phyloP scores from a whole-genome alignment of 257 asterid genomes.

The Rhazya stricta region DNA sequence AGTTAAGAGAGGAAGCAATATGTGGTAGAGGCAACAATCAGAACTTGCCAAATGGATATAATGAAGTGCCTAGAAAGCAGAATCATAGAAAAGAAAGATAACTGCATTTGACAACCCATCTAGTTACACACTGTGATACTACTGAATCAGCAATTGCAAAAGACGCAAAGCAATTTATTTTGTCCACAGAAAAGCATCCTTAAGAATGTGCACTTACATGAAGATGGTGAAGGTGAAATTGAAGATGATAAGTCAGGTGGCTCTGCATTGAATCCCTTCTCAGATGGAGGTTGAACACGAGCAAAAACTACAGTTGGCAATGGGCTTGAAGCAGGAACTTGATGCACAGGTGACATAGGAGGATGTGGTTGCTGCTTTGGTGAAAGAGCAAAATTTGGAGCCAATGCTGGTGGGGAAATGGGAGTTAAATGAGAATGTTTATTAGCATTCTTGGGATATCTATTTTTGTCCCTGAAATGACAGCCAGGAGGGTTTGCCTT shows the following conservation, averaged over 20 bases:
- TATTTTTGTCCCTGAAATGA: constrained; percentile 36
- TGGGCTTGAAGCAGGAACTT: constrained; percentile 48
- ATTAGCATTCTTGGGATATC: constrained; percentile 47
- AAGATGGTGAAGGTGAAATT: constrained; percentile 52
- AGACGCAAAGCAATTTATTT: neutral
- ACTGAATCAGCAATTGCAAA: neutral
- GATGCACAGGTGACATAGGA: constrained; percentile 30
- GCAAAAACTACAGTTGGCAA: constrained; percentile 45
- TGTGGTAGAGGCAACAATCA: neutral
- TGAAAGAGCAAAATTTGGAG: constrained; percentile 52
- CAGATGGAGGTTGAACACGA: constrained; percentile 54
- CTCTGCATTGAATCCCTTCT: constrained; percentile 36
- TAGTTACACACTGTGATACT: neutral
- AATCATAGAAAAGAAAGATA: neutral
- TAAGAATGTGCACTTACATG: constrained; percentile 53
- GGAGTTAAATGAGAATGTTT: constrained; percentile 44
- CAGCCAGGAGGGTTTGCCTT: constrained; percentile 57
- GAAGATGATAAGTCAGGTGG: constrained; percentile 47
- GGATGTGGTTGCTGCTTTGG: constrained; percentile 29
- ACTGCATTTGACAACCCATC: neutral
- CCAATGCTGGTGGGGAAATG: constrained; percentile 45
- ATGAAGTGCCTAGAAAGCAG: neutral
- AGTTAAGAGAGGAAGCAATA: neutral
- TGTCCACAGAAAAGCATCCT: neutral
- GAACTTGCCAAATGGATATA: neutral